Base-by-base conservation (phyloP, 1,139 yeast genomes). In the Yamadazyma jaroonii region DNA sequence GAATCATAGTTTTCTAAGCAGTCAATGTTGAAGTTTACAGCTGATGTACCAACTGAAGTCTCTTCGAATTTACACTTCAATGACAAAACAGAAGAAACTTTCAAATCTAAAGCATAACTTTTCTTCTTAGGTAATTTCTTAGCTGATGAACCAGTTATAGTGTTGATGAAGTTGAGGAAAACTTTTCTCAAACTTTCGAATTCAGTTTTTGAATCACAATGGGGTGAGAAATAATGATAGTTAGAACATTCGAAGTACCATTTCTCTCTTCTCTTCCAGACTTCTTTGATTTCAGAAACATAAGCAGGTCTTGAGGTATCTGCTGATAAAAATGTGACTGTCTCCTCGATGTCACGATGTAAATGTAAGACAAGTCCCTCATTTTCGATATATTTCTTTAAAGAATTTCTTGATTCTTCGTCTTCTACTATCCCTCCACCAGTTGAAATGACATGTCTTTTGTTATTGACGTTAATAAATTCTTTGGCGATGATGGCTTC, bases 391-490 rank as follows among this genome's bases (percentile, higher is more conserved):
- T 81, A 84, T 9, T 67, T 55, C 52, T 80, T 72, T 56, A 92
- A 68, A 9, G 77, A 47, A 6, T 67, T 67, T 51, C 97, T 77
- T 7, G 94, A 81, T n/a, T 59, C 74, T 9, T 73, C 74, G 24
- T 77, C 75, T 61, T 92, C 98, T 25, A 92, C 96, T 46, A 94
- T 74, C 6, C 99, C 99, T 30, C 99, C 99, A 25, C 99, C 99
- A 39, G 97, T 87, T 1, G 98, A 87, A 37, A 89, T 73, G 25
- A 92, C 85, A 51, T 80, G 72, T 3, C 85, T 86, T 3, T 63
- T 58, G 4, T 79, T 67, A 49, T 73, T 66, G 23, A 69, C 60
- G 1, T 54, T 47, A 32, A 88, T 54, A 26, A 74, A 67, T 32
- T 78, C 76, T 34, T 73, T 60, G 42, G 87, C 77, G 31, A 85